A percentile compares a stretch with the other conserved stretches of the same genome.
Evolutionary conservation across 768 basidiomycete genomes (phyloP).

Genomic region (Russula abietina): DNA sequence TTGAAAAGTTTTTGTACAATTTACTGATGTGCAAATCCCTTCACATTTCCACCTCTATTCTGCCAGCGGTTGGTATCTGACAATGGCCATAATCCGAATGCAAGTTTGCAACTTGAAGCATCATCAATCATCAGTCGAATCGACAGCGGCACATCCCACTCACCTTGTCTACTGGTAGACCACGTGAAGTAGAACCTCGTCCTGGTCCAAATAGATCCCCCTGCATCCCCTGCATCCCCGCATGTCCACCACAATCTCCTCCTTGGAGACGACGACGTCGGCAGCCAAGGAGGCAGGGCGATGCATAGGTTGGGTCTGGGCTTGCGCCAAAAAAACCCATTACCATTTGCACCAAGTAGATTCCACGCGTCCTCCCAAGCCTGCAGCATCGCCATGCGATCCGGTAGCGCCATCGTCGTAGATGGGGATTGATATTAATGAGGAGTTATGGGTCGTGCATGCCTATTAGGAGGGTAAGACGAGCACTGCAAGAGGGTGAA

Average conservation of each 20-base stretch:
- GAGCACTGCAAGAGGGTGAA: neutral
- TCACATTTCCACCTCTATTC: neutral
- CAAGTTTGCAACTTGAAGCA: neutral
- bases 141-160: neutral
- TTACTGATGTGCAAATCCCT: neutral
- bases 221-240: neutral
- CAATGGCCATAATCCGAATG: neutral
- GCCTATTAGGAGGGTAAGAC: neutral
- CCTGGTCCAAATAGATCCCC: conserved; percentile 6
- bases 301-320: neutral
- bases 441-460: neutral
- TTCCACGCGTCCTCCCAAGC: too few relatives aligned
- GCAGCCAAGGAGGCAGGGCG: neutral
- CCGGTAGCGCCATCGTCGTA: neutral
- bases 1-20: too few relatives aligned
- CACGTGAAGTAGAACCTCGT: neutral
- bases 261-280: neutral
- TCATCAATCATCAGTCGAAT: neutral
- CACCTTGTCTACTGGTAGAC: neutral
- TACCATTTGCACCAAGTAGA: neutral
- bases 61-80: neutral
- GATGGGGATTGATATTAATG: neutral
- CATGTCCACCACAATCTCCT: neutral
- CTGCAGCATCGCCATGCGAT: too few relatives aligned
- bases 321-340: neutral